Evolutionary conservation across 768 basidiomycete species (phyloP), one percentile per base, ranked within the genome.

Genomic region (Lactifluus subvellereus): DNA sequence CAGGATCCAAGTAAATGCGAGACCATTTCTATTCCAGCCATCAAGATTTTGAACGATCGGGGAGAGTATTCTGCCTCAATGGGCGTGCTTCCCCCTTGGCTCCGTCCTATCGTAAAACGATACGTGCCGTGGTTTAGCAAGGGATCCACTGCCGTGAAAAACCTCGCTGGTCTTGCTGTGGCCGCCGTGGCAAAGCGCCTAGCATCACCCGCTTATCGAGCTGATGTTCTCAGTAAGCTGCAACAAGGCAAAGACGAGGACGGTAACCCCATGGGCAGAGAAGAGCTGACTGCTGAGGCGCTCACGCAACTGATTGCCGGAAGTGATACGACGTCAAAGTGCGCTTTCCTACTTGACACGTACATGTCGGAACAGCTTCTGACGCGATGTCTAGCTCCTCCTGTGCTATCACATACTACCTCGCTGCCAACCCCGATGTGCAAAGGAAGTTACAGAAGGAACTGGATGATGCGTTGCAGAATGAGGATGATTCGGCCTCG

Each of bases 261-360:
- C n/a, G 94, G 94, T 16, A 84, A 91, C 4, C 84, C 80, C 1
- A 87, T 97, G 88, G 85, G 88, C 0, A 79, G 80, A 32, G 84
- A 84, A 67, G 94, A 96, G 71, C 75, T 97, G 60, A 96, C 92
- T 1, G 93, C 93, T 0, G 94, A 97, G 76, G 88, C 89, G 50
- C 74, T 91, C 20, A 93, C 92, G 0, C 83, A 93, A 53, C 80
- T 94, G 18, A 93, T 94, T 66, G 91, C 91, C 6, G 93, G 93
- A 1, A 89, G 88, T 4, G 94, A 97, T 69, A 97, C 94, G 1
- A 96, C 94, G 0, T 94, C 93, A 51, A 97, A 96, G 90, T 91
- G 67, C 64, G 86, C 27, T 49, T 43, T 20, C 35, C 66, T 35
- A 47, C 32, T 71, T 16, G n/a, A 48, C 42, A 43, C 20, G 14